These are phyloP conservation scores for Prorocentrum cordatum DNA, from an alignment of 169 alveolate genomes.

Conservation along the genomic window DNA sequence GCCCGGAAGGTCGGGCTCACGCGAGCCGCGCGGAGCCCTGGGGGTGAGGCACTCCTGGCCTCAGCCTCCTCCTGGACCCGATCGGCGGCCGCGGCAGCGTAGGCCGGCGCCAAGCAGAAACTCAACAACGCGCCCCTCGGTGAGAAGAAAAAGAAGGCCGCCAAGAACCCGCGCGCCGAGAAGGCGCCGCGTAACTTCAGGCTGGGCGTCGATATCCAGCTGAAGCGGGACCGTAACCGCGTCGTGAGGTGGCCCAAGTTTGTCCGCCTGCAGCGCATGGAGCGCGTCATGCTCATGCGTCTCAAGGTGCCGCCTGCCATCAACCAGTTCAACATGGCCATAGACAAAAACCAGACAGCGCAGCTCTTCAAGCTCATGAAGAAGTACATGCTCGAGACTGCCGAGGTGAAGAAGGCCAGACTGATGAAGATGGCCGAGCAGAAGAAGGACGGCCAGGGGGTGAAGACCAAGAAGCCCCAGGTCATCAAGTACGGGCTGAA, in stretches of 20 bases:
- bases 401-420: conserved; percentile 25
- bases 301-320: conserved; percentile 96
- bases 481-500: conserved; percentile 53
- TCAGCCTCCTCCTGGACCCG: no score
- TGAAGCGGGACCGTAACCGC: conserved; percentile 84
- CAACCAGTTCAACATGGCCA: conserved; percentile 93
- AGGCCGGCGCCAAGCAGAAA: no score
- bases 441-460: conserved; percentile 46
- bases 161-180: conserved; percentile 12
- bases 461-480: no score
- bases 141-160: conserved; percentile 51
- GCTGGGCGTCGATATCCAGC: conserved; percentile 87
- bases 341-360: conserved; percentile 90
- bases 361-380: conserved; percentile 29
- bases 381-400: conserved; percentile 63
- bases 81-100: no score
- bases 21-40: no score
- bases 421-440: conserved; percentile 37
- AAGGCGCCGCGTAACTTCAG: conserved; percentile 79
- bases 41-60: no score
- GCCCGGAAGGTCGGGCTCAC: no score
- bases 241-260: conserved; percentile 98
- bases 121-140: no score
- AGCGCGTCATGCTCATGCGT: conserved; percentile 92
- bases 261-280: conserved; percentile 95